Evolutionary conservation across 345 rosid species (phyloP), one percentile per base, ranked within the genome.

Genomic region (Brassica nigra): DNA sequence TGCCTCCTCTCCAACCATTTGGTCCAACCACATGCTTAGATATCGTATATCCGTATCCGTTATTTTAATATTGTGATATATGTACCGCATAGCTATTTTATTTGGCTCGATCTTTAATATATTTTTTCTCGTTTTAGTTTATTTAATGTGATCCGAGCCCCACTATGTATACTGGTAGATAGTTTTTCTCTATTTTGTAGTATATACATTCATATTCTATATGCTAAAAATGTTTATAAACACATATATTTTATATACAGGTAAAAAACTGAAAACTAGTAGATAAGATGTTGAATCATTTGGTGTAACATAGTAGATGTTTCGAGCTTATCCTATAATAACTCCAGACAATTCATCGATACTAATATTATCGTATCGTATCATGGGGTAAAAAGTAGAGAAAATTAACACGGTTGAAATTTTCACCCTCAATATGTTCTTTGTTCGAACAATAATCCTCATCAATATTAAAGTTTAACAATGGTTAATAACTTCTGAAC

Each of bases 11-110:
- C 76, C 77, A 44, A 71, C 79, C 71, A 62, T 76, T 76, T 70
- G 68, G 80, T 80, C 80, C 80, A 80, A 76, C 83, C 80, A 76
- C 77, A 81, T 81, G 68, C 73, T 70, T 71, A 23, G 65, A 70
- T 76, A 70, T 75, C 39, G 42, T 54, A 33, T 75, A 70, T 80
- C 68, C 55, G 63, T 59, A 29, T 70, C n/a, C 36, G 2, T 47
- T 71, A 18, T 71, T 64, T 44, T 2, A 7, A 2, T 66, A 31
- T 27, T 59, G 11, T 42, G 31, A 47, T 69, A 49, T 49, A 11
- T 18, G 76, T 75, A 69, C 79, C 79, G 79, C 20, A 2, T 11
- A 37, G 3, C 28, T 58, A 33, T 67, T 28, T 11, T 52, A 58
- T 58, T 23, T 58, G 30, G 1, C 49, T 58, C 49, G 1, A 37